Conservation (phyloP, 2,329 filamentous ascomycete species). For the Monilinia fructigena region DNA sequence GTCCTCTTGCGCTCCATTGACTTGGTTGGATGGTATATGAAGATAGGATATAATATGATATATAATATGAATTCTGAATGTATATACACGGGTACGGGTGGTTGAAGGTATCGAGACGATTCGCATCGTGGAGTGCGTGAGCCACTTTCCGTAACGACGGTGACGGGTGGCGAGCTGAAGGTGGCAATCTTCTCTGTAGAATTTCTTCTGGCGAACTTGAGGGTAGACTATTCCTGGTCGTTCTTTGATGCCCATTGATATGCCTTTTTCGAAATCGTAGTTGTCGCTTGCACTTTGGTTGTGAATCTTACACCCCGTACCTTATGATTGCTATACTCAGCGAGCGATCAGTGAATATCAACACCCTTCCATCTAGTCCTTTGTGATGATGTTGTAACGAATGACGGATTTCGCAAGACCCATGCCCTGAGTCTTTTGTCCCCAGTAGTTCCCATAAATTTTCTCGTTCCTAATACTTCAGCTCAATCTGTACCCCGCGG, state of each 20-base stretch:
- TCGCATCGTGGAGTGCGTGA: not conserved
- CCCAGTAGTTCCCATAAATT: not conserved
- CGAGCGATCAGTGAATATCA: not conserved
- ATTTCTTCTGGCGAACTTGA: not conserved
- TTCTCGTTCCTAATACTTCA: not conserved
- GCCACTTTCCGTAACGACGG: not conserved
- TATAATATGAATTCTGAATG: not conserved
- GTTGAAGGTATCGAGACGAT: not conserved
- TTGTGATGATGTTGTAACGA: not conserved
- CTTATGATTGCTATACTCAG: not conserved
- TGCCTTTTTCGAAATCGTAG: not conserved
- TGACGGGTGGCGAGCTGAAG: not conserved
- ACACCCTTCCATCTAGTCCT: not conserved
- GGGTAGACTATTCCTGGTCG: not conserved
- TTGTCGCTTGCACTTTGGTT: not conserved
- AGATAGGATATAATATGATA: no score
- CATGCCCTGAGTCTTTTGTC: not conserved
- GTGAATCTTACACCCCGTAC: no score
- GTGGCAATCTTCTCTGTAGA: not conserved
- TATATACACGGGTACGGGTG: not conserved
- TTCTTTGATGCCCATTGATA: not conserved
- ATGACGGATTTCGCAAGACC: not conserved
- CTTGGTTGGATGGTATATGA: no score
- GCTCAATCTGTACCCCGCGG: conserved; percentile 30
- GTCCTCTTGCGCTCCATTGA: not conserved